These are phyloP conservation scores for Leishmania aethiopica DNA, from an alignment of 208 protist species.

Conservation along the genomic window DNA sequence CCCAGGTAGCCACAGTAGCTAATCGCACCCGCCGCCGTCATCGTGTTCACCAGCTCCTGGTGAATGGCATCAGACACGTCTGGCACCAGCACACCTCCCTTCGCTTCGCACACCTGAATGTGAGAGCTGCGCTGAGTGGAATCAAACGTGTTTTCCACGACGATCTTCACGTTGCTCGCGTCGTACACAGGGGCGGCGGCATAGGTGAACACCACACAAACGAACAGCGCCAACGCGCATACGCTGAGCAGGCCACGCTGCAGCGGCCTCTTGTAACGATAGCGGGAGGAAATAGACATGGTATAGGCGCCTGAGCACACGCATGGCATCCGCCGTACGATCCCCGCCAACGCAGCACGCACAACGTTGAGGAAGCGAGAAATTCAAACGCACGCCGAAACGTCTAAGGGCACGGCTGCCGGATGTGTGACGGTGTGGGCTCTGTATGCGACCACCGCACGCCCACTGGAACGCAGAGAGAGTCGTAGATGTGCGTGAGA, in stretches of 20 bases:
- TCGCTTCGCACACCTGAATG: neutral
- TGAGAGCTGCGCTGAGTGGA: neutral
- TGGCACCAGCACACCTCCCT: constrained; percentile 5
- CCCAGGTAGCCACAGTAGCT: constrained; percentile 7
- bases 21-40: neutral
- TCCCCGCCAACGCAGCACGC: neutral
- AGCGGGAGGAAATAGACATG: neutral
- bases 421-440: neutral
- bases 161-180: neutral
- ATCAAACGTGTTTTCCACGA: neutral
- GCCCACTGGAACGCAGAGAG: neutral
- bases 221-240: neutral
- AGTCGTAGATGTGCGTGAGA: neutral
- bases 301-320: neutral
- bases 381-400: neutral
- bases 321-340: neutral
- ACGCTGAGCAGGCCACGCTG: neutral
- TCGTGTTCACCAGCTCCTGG: neutral
- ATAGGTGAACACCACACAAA: neutral
- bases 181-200: constrained; percentile 6
- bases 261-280: neutral
- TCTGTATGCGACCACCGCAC: neutral
- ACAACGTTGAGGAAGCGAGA: neutral
- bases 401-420: neutral
- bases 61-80: constrained; percentile 3